These are phyloP conservation scores for Starmerella bacillaris DNA, from an alignment of 805 yeast genomes.

Conservation along the genomic window DNA sequence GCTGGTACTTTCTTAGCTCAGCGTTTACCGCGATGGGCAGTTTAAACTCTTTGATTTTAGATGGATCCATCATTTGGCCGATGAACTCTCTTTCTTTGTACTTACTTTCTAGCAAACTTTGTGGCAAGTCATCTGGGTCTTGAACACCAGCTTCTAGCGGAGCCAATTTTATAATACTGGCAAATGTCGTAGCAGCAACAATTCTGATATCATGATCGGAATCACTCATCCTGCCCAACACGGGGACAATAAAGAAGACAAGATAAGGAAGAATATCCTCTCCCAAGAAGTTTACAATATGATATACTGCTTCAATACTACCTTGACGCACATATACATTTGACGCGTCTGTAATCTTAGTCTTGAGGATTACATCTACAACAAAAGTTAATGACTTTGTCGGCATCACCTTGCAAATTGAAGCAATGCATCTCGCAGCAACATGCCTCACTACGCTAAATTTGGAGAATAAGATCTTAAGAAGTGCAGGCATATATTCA, in stretches of 20 bases:
- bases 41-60: conserved; percentile 70
- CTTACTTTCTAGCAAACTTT: conserved; percentile 66
- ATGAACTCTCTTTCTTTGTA: conserved; percentile 88
- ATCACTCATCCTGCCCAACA: conserved; percentile 95
- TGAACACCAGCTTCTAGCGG: conserved; percentile 96
- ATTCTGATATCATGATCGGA: conserved; percentile 73
- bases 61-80: conserved; percentile 94
- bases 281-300: conserved; percentile 71
- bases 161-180: conserved; percentile 82
- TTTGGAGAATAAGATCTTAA: conserved; percentile 42
- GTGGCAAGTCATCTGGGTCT: conserved; percentile 83
- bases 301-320: conserved; percentile 78
- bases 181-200: conserved; percentile 88
- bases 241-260: conserved; percentile 88
- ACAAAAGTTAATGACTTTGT: conserved; percentile 56
- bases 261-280: conserved; percentile 80
- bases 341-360: conserved; percentile 62
- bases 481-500: conserved; percentile 34
- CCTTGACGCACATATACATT: conserved; percentile 68
- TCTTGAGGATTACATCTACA: conserved; percentile 51
- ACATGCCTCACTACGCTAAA: conserved; percentile 76
- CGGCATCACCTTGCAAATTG: conserved; percentile 52
- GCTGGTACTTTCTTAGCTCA: conserved; percentile 83
- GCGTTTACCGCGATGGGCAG: conserved; percentile 87
- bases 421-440: conserved; percentile 74